Evolutionary conservation across 2,329 filamentous ascomycete species (phyloP), one percentile per base, ranked within the genome.

Genomic region (Coniochaeta ligniaria): DNA sequence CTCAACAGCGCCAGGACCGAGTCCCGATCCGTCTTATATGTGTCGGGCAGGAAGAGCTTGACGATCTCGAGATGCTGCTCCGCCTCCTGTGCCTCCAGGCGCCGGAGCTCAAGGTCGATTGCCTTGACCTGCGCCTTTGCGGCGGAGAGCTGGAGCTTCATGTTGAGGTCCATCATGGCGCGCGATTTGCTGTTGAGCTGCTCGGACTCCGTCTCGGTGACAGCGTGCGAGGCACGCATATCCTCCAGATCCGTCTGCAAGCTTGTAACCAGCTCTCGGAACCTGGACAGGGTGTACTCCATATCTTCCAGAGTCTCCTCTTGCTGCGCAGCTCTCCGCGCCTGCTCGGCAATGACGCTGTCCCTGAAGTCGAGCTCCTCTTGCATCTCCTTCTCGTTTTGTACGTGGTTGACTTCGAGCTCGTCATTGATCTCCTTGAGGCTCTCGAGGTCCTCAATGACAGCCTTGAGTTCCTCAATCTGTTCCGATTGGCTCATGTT

Each of bases 161-260:
- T 85, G 74, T 98, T 98, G 54, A 99, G 83, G 69, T 99, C 94
- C 85, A 96, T 90, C 89, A 99, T 96, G 59, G 94, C 92, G 64
- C 92, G 86, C 52, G 94, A 96, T 63, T 92, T 89, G 68, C 85
- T 90, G 65, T 88, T 93, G 60, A 98, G 84, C 72, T 98, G 92
- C 71, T 93, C 92, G 0, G 94, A 92, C 72, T 98, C 93, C 17
- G 89, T 89, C 73, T 98, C 95, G 0, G 92, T 96, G 66, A 98
- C 90, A 52, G 93, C 91, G 68, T 96, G 91, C 4, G 92, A 96
- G 14, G 93, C 91, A 62, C 91, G 86, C 83, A 97, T 94, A 69
- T 98, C 93, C 67, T 96, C 91, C 65, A 98, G 78, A 71, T 96
- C 92, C 66, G 81, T 86, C 73, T 97, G 92, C 63, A 98, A 77